phyloP scores from a whole-genome alignment of 2,329 filamentous ascomycete species.

The Trichophyton benhamiae region DNA sequence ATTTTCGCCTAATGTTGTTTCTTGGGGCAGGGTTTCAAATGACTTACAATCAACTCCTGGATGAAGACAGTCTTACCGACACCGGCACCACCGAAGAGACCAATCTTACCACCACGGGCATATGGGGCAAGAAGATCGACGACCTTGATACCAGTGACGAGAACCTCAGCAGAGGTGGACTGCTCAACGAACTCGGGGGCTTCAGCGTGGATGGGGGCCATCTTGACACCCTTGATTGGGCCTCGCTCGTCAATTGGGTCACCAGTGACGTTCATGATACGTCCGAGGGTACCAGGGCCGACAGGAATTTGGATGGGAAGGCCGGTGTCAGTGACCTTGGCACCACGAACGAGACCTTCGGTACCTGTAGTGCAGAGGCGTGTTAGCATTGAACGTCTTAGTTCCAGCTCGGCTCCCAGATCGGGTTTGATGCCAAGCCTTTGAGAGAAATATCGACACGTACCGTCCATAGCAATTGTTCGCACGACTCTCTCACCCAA shows the following conservation, averaged over 20 bases:
- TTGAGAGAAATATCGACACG: slow-evolving; percentile 22
- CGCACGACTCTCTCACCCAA: slow-evolving; percentile 97
- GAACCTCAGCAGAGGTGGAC: slow-evolving; percentile 89
- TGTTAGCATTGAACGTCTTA: slow-evolving; percentile 12
- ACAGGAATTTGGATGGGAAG: slow-evolving; percentile 93
- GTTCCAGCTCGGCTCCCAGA: slow-evolving; percentile 3
- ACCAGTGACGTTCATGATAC: slow-evolving; percentile 99
- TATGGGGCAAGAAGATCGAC: slow-evolving; percentile 98
- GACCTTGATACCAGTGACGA: slow-evolving; percentile 99
- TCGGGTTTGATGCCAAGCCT: slow-evolving; percentile 4
- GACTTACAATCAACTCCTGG: slow-evolving; percentile 85
- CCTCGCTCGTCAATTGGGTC: slow-evolving; percentile 99
- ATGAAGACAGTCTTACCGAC: slow-evolving; percentile 99
- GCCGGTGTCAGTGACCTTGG: slow-evolving; percentile 75
- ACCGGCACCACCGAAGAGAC: slow-evolving; percentile 99
- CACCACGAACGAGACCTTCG: slow-evolving; percentile 95
- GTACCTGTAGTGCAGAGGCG: slow-evolving; percentile 54
- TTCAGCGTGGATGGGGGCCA: slow-evolving; percentile 83
- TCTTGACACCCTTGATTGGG: slow-evolving; percentile 87
- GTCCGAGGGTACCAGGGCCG: slow-evolving; percentile 82
- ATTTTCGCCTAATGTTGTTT: neutral
- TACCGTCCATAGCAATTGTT: slow-evolving; percentile 99
- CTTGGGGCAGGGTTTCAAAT: neutral
- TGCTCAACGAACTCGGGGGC: slow-evolving; percentile 87
- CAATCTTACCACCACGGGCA: slow-evolving; percentile 99